Evolutionary conservation across 2,329 filamentous ascomycete species (phyloP).

Genomic region (Penicillium frequentans): DNA sequence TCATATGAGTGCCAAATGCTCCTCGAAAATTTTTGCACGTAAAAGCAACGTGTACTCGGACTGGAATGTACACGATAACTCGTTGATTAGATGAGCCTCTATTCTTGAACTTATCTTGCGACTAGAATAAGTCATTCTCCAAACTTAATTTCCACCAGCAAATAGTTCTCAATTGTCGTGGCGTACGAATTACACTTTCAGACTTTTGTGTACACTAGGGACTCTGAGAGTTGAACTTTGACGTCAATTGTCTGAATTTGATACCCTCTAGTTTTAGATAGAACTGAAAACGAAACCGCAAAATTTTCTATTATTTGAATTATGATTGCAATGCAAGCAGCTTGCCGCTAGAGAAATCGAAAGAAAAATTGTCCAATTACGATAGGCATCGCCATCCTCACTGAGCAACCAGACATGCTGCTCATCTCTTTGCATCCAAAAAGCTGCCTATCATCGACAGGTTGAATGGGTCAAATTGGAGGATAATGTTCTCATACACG

Average conservation of each 20-base stretch:
- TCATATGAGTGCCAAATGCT: background rate
- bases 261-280: background rate
- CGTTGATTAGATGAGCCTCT: background rate
- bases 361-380: background rate
- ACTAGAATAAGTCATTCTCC: background rate
- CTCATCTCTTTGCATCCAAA: too few species aligned
- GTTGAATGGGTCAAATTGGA: too few species aligned
- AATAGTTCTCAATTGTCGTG: background rate
- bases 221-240: background rate
- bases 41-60: background rate
- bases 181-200: background rate
- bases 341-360: background rate
- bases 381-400: too few species aligned
- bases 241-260: background rate
- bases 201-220: background rate
- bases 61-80: background rate
- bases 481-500: too few species aligned
- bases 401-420: too few species aligned
- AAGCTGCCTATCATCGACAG: too few species aligned
- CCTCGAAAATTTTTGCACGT: background rate
- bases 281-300: background rate
- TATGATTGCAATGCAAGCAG: background rate
- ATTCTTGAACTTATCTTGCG: background rate
- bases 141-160: background rate
- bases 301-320: background rate